Base-by-base conservation (phyloP, 768 basidiomycete species). In the Termitomyces sp. region DNA sequence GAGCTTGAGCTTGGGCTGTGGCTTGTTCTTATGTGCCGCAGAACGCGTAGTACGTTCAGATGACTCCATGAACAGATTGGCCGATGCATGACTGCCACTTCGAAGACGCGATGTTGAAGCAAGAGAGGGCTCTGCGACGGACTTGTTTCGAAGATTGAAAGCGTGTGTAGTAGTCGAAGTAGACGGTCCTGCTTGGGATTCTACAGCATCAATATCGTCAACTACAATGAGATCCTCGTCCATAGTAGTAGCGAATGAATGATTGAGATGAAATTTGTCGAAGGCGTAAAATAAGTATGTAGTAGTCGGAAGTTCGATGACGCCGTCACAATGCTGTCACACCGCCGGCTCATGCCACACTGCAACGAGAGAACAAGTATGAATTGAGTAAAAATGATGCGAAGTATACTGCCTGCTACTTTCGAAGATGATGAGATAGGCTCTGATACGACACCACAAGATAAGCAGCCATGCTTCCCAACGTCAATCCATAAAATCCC, bases 1-100 rank as follows among this genome's bases (percentile, higher is more conserved):
- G 52, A 95, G 83, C 70, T 93, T 95, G 36, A 95, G 81, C 70
- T 93, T 95, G 6, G 92, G 90, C 63, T 84, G 83, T 0, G 75
- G 73, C 56, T 80, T 83, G 13, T 73, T 64, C 55, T 78, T 80
- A 52, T 73, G 69, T 27, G 75, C 71, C 9, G 82, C 70, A n/a
- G 83, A 84, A 40, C 88, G 83, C 26, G 83, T 88, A 3, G 81
- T 72, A 30, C 84, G 81, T 40, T 86, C 87, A 5, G 72, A 61
- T 43, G 64, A 64, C 24, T 79, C 77, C 40, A 61, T 49, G 16
- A 67, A 53, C 16, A 63, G 45, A 20, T 65, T 65, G 47, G 56
- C 62, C 43, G 67, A 62, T 45, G 64, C 59, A 54, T 71, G 67
- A 60, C 65, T 74, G 26, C 69, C 66, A 61, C 73, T 76, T 42